Evolutionary conservation across 2,329 filamentous ascomycete genomes (phyloP).

Genomic region (Colletotrichum kahawae): DNA sequence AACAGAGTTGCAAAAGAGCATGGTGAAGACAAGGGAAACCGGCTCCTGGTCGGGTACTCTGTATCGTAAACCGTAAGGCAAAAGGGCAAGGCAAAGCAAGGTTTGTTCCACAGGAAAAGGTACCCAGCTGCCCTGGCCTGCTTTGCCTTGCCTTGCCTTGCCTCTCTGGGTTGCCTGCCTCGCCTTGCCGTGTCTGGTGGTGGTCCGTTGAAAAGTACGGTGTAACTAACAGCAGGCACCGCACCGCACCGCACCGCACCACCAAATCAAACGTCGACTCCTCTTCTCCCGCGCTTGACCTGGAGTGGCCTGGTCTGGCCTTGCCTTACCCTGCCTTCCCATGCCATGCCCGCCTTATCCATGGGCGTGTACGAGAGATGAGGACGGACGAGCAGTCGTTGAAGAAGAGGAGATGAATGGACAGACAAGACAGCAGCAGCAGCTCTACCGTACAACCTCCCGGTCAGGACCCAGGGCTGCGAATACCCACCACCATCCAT

Average conservation of each 20-base stretch:
- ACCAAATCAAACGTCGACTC: neutral
- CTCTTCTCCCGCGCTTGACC: neutral
- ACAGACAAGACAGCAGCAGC: neutral
- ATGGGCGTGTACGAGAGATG: neutral
- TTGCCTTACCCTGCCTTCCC: neutral
- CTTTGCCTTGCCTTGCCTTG: neutral
- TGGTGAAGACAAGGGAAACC: neutral
- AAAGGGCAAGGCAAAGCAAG: neutral
- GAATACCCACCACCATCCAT: neutral
- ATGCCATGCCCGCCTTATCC: neutral
- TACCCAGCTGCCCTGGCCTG: slow-evolving; percentile 10
- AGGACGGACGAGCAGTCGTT: neutral
- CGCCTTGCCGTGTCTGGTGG: neutral
- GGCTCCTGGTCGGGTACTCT: neutral
- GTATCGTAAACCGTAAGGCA: neutral
- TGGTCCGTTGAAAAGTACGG: neutral
- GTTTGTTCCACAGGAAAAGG: slow-evolving; percentile 1
- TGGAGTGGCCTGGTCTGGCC: neutral
- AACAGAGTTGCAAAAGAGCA: neutral
- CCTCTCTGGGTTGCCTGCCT: neutral
- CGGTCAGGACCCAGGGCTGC: neutral
- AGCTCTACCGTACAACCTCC: neutral
- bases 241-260: neutral
- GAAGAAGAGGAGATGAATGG: neutral
- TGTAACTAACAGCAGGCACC: neutral